Evolutionary conservation across 2,329 filamentous ascomycete species (phyloP), one percentile per base, ranked within the genome.

Genomic region (Botryotinia globosa): DNA sequence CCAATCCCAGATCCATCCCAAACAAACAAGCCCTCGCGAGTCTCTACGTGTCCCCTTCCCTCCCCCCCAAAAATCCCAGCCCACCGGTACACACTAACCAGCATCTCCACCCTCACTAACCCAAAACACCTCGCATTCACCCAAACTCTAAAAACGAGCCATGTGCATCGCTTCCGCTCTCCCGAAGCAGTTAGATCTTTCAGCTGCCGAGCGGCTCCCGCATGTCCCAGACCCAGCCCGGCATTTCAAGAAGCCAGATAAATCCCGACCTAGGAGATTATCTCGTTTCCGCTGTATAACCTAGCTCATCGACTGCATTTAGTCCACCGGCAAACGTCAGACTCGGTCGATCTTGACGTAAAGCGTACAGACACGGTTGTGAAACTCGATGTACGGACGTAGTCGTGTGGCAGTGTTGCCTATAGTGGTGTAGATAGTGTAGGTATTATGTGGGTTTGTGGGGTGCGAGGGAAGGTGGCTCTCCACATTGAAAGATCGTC

Each of bases 181-280:
- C 64, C 64, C 9, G 20, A 67, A 44, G 25, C 20, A 54, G 59
- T 12, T 42, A 66, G 59, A 37, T 1, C 25, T 14, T n/a, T 37
- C 42, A 58, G 48, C 32, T 58, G 61, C 69, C 69, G 69, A 66
- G 69, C 61, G 69, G 61, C 69, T 71, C 42, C 34, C 29, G 48
- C 45, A 56, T 56, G 29, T 63, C 32, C 32, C 64, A 32, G 25
- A 22, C 10, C 25, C 5, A 42, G 32, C 18, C 8, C 45, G 34
- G 64, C 34, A 66, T 39, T 67, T 34, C 29, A 10, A 54, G n/a
- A 54, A 16, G n/a, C 37, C n/a, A 20, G 22, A n/a, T 39, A n/a
- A 39, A 18, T 61, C 14, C 34, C 34, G 58, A n/a, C 0, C 58
- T 61, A 61, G 58, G 22, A 61, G 22, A 3, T 34, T 34, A 61